Evolutionary conservation across 2,329 filamentous ascomycete species (phyloP).

Genomic region (Diplodia seriata): DNA sequence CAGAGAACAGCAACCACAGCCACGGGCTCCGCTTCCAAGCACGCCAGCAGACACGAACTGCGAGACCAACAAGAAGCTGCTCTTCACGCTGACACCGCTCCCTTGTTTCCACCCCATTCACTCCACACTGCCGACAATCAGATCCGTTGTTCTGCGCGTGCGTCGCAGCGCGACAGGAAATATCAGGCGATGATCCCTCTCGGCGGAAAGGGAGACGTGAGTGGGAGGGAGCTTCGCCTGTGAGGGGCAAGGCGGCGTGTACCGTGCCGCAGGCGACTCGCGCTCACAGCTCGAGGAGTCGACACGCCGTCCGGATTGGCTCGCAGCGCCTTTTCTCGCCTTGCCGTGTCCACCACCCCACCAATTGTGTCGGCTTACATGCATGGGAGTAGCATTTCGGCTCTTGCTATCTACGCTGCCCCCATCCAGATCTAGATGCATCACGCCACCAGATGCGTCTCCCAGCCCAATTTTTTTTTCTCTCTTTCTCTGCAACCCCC

Average conservation of each 20-base stretch:
- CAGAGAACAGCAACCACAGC: slow-evolving; percentile 14
- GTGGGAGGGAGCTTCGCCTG: slow-evolving; percentile 10
- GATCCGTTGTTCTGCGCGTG: background rate
- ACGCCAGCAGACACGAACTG: slow-evolving; percentile 1
- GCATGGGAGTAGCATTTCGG: slow-evolving; percentile 1
- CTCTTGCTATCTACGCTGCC: background rate
- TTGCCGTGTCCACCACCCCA: background rate
- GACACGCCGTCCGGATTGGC: background rate
- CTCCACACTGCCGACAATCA: background rate
- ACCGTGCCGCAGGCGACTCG: background rate
- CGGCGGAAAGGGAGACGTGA: background rate
- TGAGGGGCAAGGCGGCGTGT: background rate
- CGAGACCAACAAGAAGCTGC: slow-evolving; percentile 2
- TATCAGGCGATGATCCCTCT: slow-evolving; percentile 18
- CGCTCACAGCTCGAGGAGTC: background rate
- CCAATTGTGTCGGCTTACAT: slow-evolving; percentile 4
- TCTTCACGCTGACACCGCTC: background rate
- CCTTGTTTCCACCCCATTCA: background rate
- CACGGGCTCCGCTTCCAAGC: slow-evolving; percentile 1
- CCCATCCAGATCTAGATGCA: slow-evolving; percentile 10
- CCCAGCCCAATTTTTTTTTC: background rate
- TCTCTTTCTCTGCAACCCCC: background rate
- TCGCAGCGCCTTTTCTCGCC: background rate
- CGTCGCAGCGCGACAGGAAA: background rate
- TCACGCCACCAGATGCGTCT: slow-evolving; percentile 16